Conservation (phyloP, 2,329 filamentous ascomycete species). For the Apiospora arundinis region DNA sequence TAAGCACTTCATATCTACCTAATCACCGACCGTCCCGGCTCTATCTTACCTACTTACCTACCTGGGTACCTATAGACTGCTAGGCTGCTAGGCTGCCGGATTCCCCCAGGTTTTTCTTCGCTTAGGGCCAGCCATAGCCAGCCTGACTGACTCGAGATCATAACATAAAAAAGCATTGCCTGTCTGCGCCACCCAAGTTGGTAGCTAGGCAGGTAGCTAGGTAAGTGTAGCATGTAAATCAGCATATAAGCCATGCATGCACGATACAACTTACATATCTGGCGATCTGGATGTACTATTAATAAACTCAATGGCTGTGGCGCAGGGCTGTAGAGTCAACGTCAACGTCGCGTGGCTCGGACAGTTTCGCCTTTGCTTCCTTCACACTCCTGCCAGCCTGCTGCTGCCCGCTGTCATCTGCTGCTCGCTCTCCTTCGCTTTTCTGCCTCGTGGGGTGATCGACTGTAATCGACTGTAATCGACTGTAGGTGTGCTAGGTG, state of each 20-base stretch:
- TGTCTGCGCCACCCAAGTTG: no score
- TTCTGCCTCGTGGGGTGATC: not conserved
- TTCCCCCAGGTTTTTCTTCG: no score
- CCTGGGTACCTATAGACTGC: no score
- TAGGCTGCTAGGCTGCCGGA: not conserved
- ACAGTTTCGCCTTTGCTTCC: not conserved
- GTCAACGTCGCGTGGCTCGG: not conserved
- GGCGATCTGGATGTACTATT: not conserved
- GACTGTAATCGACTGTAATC: no score
- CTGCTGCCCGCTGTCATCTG: no score
- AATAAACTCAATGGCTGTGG: constrained; percentile 14
- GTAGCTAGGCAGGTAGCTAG: no score
- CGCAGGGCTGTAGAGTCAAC: not conserved
- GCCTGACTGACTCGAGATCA: no score
- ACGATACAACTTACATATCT: not conserved
- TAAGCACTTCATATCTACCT: no score
- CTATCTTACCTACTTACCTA: no score
- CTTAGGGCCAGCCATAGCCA: no score
- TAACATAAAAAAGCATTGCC: no score
- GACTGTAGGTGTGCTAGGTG: not conserved
- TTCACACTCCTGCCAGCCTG: not conserved
- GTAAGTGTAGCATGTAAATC: no score
- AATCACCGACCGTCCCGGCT: constrained; percentile 3
- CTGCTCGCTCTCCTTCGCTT: not conserved
- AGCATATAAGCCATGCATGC: not conserved